Base-by-base conservation (phyloP, 2,329 filamentous ascomycete genomes). In the Aspergillus sp. region DNA sequence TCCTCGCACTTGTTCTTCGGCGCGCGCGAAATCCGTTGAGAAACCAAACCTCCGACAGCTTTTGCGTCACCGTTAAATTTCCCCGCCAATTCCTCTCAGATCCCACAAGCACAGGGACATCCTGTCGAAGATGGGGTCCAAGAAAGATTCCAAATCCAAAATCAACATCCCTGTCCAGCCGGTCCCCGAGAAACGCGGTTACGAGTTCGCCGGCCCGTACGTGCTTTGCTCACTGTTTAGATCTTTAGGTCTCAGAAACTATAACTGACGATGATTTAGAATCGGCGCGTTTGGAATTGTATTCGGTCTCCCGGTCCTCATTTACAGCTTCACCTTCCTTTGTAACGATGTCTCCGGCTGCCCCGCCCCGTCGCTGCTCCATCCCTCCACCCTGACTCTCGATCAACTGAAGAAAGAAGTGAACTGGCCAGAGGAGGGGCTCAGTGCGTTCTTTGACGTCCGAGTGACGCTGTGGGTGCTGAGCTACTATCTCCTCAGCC, bases 281-380 rank as follows among this genome's bases (percentile, higher is more conserved):
- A 81, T 88, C 47, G 93, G 92, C 57, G 91, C 90, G 39, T 85
- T 89, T 61, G 84, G 79, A 62, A 91, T 98, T 70, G 90, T 90
- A 7, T 89, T 96, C 69, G 88, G 88, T 58, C 86, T 97, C 0
- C 94, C 94, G 0, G 61, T 92, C 47, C 83, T 93, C 64, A 85
- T 92, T 67, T 96, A 95, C 78, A 73, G 87, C 68, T 89, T 94
- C 72, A 84, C 88, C 51, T 96, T 97, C 72, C 81, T 89, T 69
- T 97, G 94, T 84, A 98, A 97, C 79, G 93, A 98, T 75, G 81
- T 96, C 64, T 89, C 91, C 9, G 94, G 95, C 59, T 98, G 95
- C 73, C 95, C 94, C 51, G 88, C 91, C 2, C 92, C 93, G 3
- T 92, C 90, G 4, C 82, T 94, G 9, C 83, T 96, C 42, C 82